Conservation (phyloP, 1,284 basidiomycete genomes). For the Ceratobasidium sp. region DNA sequence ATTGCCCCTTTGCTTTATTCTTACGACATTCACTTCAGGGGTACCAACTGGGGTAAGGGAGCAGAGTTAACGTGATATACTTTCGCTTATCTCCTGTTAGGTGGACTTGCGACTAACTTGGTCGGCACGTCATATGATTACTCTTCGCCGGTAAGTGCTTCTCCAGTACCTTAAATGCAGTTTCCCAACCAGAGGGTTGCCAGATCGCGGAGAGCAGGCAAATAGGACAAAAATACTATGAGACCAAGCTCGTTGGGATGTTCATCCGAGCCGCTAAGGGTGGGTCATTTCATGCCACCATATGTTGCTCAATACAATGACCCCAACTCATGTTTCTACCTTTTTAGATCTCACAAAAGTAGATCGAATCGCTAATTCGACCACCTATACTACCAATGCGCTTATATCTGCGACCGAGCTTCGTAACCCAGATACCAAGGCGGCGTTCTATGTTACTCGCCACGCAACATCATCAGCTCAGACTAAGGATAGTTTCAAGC, state of each 20-base stretch:
- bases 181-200: neutral
- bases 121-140: conserved; percentile 48
- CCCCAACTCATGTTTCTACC: neutral
- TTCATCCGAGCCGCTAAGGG: conserved; percentile 44
- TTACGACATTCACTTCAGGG: conserved; percentile 6
- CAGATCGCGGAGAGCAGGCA: conserved; percentile 45
- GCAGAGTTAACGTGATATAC: neutral
- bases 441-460: conserved; percentile 56
- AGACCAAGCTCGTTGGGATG: conserved; percentile 46
- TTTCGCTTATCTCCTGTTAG: neutral
- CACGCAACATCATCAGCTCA: conserved; percentile 54
- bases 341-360: conserved; percentile 26
- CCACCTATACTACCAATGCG: conserved; percentile 38
- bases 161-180: neutral
- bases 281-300: neutral
- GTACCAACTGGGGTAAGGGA: conserved; percentile 47
- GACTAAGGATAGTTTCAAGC: conserved; percentile 49
- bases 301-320: too few relatives aligned
- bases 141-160: conserved; percentile 33
- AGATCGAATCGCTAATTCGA: conserved; percentile 35
- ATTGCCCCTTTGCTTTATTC: neutral
- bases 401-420: conserved; percentile 48
- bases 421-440: conserved; percentile 50
- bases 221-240: conserved; percentile 45
- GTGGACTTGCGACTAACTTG: conserved; percentile 42